phyloP scores from a whole-genome alignment of 179 eudicot species.

The Beta corolliflora region DNA sequence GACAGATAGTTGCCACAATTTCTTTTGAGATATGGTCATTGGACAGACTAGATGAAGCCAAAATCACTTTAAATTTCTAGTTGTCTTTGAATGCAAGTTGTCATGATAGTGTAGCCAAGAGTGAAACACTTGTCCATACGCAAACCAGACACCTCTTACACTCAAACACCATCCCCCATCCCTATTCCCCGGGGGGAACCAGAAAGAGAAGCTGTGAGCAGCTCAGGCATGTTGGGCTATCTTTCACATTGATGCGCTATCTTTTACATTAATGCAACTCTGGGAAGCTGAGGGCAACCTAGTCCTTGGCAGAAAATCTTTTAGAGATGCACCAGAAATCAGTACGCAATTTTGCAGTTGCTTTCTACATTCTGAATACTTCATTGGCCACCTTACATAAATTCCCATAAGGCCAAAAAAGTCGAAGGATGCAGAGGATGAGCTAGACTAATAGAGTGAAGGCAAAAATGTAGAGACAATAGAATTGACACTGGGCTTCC shows the following conservation, averaged over 20 bases:
- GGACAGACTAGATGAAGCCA: not conserved
- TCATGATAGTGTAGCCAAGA: not conserved
- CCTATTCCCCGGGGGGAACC: not conserved
- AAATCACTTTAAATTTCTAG: not conserved
- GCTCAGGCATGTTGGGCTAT: not conserved
- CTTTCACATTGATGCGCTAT: not conserved
- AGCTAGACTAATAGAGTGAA: not conserved
- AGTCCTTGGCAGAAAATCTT: not conserved
- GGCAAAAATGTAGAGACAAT: not conserved
- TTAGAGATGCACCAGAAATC: not conserved
- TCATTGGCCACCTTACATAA: not conserved
- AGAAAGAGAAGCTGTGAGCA: not conserved
- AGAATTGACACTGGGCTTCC: not conserved
- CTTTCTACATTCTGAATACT: not conserved
- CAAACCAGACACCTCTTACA: not conserved
- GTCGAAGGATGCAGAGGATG: not conserved
- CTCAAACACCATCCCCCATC: not conserved
- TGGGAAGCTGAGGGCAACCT: not conserved
- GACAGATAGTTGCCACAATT: not conserved
- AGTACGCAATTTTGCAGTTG: not conserved
- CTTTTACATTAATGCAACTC: not conserved
- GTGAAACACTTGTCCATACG: not conserved
- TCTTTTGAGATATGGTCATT: not conserved
- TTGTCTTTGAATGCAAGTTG: not conserved
- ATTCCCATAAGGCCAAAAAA: not conserved